Base-by-base conservation (phyloP, 352 stramenopile genomes). In the Pythium monospermum region DNA sequence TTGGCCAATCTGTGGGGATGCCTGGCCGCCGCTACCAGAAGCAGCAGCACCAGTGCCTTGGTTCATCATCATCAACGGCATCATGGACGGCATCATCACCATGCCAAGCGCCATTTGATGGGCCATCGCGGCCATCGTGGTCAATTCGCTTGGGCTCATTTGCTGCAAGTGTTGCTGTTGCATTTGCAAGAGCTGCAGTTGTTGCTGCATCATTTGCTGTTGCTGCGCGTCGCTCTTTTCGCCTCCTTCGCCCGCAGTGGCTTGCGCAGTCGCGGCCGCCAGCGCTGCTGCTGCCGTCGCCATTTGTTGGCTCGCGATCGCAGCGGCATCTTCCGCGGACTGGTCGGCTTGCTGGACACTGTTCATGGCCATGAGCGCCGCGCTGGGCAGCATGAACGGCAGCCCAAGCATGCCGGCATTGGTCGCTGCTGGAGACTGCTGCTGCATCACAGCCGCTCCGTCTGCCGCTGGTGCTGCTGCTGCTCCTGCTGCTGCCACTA, bases 41-140 rank as follows among this genome's bases (percentile, higher is more conserved):
- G n/a, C n/a, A n/a, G n/a, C n/a, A n/a, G n/a, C n/a, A 62, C 61
- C 36, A 26, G 15, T 19, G n/a, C 31, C 39, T n/a, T 77, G 71
- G 51, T 78, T 75, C 44, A 80, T 47, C 61, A 83, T 77, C 74
- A 88, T 83, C 26, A 85, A 68, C 32, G 77, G 77, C 59, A 88
- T 82, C 70, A 88, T 85, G 16, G 40, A 21, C 44, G 76, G 73
- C 73, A 85, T 85, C 76, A 87, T 87, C 38, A 88, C 69, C 32
- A 69, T 69, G 22, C 65, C 60, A 4, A 85, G 64, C 49, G 76
- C 76, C 33, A 88, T 78, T 47, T 88, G 77, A 51, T 88, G 77
- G 39, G 79, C 66, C 56, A 88, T 67, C 2, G 72, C 60, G 10
- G 71, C 59, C 45, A 85, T 59, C n/a, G 54, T 58, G 18, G 61